Conservation (phyloP, 805 yeast genomes). For the Cyberlindnera lachancei region DNA sequence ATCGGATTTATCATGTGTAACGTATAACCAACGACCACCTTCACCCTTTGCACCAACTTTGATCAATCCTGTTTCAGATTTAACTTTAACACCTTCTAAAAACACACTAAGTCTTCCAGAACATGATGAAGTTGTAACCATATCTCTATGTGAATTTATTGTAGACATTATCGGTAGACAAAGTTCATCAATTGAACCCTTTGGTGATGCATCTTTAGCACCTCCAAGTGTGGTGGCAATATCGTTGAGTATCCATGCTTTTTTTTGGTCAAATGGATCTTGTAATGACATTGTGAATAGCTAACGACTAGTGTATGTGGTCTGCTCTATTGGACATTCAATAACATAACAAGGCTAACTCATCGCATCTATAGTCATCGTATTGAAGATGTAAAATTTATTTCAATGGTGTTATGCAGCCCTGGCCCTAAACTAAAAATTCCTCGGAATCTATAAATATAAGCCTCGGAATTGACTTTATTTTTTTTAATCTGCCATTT, state of each 20-base stretch:
- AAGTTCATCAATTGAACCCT: constrained; percentile 72
- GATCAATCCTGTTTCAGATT: constrained; percentile 14
- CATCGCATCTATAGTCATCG: too few species aligned
- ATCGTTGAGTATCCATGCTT: constrained; percentile 43
- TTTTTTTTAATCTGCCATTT: too few species aligned
- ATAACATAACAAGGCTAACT: too few species aligned
- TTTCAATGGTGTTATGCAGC: too few species aligned
- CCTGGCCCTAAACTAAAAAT: too few species aligned
- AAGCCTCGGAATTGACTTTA: too few species aligned
- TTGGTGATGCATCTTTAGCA: constrained; percentile 69
- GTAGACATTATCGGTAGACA: constrained; percentile 66
- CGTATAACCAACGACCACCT: constrained; percentile 83
- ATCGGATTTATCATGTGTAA: constrained; percentile 54
- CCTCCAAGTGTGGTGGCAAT: constrained; percentile 36
- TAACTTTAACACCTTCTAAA: constrained; percentile 58
- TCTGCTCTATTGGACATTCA: too few species aligned
- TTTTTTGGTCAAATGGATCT: constrained; percentile 64
- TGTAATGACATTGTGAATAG: too few species aligned
- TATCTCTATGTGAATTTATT: constrained; percentile 53
- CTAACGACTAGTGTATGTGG: too few species aligned
- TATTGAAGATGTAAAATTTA: too few species aligned
- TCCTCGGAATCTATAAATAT: too few species aligned
- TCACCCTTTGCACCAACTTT: constrained; percentile 79
- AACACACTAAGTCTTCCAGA: constrained; percentile 83
- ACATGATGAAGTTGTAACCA: constrained; percentile 86